Conservation (phyloP, 2,329 filamentous ascomycete species). For the Penicillium expansum region DNA sequence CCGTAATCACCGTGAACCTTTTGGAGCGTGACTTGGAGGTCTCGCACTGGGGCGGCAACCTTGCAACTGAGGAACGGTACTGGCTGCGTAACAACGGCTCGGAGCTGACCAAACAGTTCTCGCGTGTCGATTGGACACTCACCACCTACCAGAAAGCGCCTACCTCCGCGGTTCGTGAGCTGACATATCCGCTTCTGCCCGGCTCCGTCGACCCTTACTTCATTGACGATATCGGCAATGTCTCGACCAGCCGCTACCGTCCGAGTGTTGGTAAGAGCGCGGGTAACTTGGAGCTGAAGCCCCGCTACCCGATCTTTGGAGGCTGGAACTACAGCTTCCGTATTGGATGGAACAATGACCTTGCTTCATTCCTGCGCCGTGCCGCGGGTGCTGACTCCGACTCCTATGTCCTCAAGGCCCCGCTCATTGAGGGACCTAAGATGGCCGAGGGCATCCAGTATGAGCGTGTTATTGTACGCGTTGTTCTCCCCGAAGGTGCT, state of each 20-base stretch:
- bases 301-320: conserved; percentile 92
- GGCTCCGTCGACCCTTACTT: conserved; percentile 90
- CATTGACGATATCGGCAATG: conserved; percentile 93
- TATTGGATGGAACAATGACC: conserved; percentile 89
- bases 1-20: conserved; percentile 72
- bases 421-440: conserved; percentile 90
- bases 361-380: conserved; percentile 71
- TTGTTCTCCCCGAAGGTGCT: conserved; percentile 89
- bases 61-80: conserved; percentile 93
- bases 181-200: conserved; percentile 73
- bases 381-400: conserved; percentile 54
- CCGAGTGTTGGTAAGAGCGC: conserved; percentile 43
- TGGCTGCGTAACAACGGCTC: conserved; percentile 84
- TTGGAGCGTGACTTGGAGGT: conserved; percentile 92
- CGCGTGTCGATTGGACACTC: conserved; percentile 72
- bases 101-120: conserved; percentile 69
- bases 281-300: conserved; percentile 80
- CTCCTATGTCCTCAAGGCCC: conserved; percentile 82
- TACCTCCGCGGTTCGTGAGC: conserved; percentile 73
- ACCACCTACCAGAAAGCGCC: conserved; percentile 72
- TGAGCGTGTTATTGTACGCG: conserved; percentile 71
- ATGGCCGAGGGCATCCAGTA: conserved; percentile 83
- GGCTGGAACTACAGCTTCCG: conserved; percentile 98
- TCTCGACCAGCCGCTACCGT: conserved; percentile 88
- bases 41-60: conserved; percentile 96